Evolutionary conservation across 192 early-diverging fungal species (phyloP).

Genomic region (Backusella sp.): DNA sequence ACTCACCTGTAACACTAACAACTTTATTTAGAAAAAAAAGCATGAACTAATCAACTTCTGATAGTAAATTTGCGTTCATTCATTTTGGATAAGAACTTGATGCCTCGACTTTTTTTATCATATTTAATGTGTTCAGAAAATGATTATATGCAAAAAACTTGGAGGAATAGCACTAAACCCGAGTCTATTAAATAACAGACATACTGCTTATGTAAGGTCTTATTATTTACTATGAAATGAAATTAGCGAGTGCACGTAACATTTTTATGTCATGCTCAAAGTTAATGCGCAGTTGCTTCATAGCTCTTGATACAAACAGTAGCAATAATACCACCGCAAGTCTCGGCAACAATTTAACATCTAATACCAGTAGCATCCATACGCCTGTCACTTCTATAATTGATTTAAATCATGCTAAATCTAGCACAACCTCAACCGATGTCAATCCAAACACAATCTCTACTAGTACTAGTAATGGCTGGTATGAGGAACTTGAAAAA

Average conservation of each 20-base stretch:
- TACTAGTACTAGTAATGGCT: neutral
- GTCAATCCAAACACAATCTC: neutral
- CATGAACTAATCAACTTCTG: neutral
- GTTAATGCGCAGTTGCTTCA: neutral
- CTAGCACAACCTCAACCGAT: neutral
- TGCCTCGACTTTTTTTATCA: neutral
- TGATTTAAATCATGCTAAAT: neutral
- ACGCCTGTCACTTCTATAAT: neutral
- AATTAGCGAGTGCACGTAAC: neutral
- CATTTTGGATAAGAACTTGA: neutral
- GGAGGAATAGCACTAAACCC: neutral
- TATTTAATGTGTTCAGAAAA: conserved; percentile 1
- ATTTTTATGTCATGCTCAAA: neutral
- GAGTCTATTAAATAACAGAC: neutral
- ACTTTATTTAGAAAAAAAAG: too few relatives aligned
- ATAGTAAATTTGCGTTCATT: neutral
- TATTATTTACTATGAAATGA: neutral
- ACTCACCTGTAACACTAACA: too few relatives aligned
- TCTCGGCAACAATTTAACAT: neutral
- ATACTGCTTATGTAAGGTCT: neutral
- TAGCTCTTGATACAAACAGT: neutral
- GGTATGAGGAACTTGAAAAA: neutral
- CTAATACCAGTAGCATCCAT: neutral
- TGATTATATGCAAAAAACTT: neutral
- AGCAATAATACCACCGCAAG: neutral